Conservation (phyloP, 2,329 filamentous ascomycete genomes). For the Ascochyta lentis region DNA sequence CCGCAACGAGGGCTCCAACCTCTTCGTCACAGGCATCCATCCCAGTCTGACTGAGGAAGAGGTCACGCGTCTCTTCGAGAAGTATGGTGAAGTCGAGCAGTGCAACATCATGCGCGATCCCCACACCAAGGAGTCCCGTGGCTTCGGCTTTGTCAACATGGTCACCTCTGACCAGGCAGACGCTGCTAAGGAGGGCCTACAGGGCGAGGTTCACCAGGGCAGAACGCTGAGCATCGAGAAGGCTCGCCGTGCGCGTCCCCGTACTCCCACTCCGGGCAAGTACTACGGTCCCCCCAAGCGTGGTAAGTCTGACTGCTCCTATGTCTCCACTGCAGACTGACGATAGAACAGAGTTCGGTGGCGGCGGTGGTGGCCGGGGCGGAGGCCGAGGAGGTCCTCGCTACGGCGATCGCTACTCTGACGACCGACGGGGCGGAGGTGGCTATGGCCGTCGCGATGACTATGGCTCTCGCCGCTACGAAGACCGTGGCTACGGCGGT, state of each 20-base stretch:
- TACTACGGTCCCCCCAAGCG: slow-evolving; percentile 99
- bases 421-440: slow-evolving; percentile 58
- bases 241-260: slow-evolving; percentile 90
- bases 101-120: slow-evolving; percentile 99
- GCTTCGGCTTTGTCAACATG: slow-evolving; percentile 99
- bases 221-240: slow-evolving; percentile 98
- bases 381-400: slow-evolving; percentile 59
- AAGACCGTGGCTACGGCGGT: slow-evolving; percentile 60
- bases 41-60: slow-evolving; percentile 88
- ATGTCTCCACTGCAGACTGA: slow-evolving; percentile 13
- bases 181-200: slow-evolving; percentile 93
- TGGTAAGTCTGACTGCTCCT: slow-evolving; percentile 65
- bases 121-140: slow-evolving; percentile 97
- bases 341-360: slow-evolving; percentile 52
- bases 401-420: slow-evolving; percentile 55
- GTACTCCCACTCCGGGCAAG: slow-evolving; percentile 96
- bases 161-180: slow-evolving; percentile 92
- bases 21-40: slow-evolving; percentile 98
- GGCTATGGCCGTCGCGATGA: slow-evolving; percentile 55
- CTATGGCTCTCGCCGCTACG: slow-evolving; percentile 52
- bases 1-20: slow-evolving; percentile 92
- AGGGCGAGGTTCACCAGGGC: slow-evolving; percentile 93
- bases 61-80: slow-evolving; percentile 94
- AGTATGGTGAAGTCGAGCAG: slow-evolving; percentile 98
- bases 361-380: slow-evolving; percentile 51